Conservation (phyloP, 176 grass and related monocot genomes). For the Cenchrus fungigraminus region DNA sequence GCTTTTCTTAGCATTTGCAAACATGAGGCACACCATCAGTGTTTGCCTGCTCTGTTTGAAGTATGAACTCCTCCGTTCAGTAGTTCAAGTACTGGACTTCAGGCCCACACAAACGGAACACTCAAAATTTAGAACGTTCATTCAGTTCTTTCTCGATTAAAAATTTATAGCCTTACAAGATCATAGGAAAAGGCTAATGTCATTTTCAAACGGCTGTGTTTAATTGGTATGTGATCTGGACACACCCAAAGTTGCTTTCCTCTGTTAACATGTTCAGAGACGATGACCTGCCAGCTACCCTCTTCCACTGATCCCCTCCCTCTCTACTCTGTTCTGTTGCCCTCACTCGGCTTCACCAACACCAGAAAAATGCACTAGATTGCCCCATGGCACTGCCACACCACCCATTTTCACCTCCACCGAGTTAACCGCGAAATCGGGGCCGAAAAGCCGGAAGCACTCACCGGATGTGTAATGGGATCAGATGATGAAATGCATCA, state of each 20-base stretch:
- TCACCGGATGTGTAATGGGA: slow-evolving; percentile 39
- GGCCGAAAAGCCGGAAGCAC: slow-evolving; percentile 37
- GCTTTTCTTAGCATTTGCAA: neutral
- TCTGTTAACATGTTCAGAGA: slow-evolving; percentile 43
- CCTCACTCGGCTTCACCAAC: neutral
- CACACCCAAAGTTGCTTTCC: slow-evolving; percentile 38
- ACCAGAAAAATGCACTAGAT: slow-evolving; percentile 26
- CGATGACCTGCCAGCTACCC: slow-evolving; percentile 44
- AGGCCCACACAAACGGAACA: neutral
- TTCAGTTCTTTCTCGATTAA: neutral
- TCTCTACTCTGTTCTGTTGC: slow-evolving; percentile 16
- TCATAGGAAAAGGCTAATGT: slow-evolving; percentile 25
- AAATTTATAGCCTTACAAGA: slow-evolving; percentile 7
- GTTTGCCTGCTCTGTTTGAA: neutral
- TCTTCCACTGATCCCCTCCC: slow-evolving; percentile 1
- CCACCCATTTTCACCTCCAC: slow-evolving; percentile 1
- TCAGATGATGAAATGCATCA: slow-evolving; percentile 49
- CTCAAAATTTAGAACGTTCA: neutral
- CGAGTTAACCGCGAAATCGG: slow-evolving; percentile 21
- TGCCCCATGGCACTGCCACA: slow-evolving; percentile 30
- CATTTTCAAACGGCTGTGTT: slow-evolving; percentile 32
- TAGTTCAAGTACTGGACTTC: slow-evolving; percentile 4
- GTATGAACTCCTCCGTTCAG: neutral
- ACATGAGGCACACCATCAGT: neutral
- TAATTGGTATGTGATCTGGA: slow-evolving; percentile 40